These are phyloP conservation scores for Botryotinia globosa DNA, from an alignment of 2,329 filamentous ascomycete species.

Conservation along the genomic window DNA sequence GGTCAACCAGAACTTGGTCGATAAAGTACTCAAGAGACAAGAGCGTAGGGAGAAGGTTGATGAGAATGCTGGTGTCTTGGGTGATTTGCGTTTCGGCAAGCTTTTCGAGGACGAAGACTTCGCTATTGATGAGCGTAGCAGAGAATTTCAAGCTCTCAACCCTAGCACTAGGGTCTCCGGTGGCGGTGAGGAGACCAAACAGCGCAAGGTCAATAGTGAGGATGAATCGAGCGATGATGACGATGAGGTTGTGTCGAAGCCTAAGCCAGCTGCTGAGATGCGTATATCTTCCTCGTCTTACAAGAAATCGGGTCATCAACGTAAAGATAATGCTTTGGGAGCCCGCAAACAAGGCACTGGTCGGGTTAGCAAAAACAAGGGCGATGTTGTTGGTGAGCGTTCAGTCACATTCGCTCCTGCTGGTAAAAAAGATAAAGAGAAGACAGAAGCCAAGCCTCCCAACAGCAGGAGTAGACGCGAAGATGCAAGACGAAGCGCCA, in stretches of 20 bases:
- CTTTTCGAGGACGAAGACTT: slow-evolving; percentile 95
- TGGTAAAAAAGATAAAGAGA: slow-evolving; percentile 49
- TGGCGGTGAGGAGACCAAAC: slow-evolving; percentile 36
- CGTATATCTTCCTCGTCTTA: slow-evolving; percentile 68
- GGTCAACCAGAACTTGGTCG: slow-evolving; percentile 81
- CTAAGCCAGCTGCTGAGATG: slow-evolving; percentile 48
- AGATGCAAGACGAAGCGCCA: slow-evolving; percentile 64
- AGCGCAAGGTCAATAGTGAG: slow-evolving; percentile 41
- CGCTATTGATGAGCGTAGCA: slow-evolving; percentile 81
- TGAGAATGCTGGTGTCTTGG: slow-evolving; percentile 64
- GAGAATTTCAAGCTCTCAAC: slow-evolving; percentile 86
- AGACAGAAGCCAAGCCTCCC: slow-evolving; percentile 23
- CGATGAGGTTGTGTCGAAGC: slow-evolving; percentile 39
- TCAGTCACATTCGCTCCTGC: slow-evolving; percentile 71
- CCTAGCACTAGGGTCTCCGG: slow-evolving; percentile 63
- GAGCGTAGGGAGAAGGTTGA: slow-evolving; percentile 59
- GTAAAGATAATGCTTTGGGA: slow-evolving; percentile 54
- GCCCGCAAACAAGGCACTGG: slow-evolving; percentile 52
- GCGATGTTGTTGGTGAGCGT: slow-evolving; percentile 59
- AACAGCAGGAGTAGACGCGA: slow-evolving; percentile 35
- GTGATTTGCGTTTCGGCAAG: slow-evolving; percentile 80
- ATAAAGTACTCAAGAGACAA: slow-evolving; percentile 67
- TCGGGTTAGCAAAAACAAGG: slow-evolving; percentile 46
- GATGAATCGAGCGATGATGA: slow-evolving; percentile 45
- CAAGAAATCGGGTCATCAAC: slow-evolving; percentile 54